Conservation (phyloP, 1,284 basidiomycete species). For the Tetrapyrgos nigripes region DNA sequence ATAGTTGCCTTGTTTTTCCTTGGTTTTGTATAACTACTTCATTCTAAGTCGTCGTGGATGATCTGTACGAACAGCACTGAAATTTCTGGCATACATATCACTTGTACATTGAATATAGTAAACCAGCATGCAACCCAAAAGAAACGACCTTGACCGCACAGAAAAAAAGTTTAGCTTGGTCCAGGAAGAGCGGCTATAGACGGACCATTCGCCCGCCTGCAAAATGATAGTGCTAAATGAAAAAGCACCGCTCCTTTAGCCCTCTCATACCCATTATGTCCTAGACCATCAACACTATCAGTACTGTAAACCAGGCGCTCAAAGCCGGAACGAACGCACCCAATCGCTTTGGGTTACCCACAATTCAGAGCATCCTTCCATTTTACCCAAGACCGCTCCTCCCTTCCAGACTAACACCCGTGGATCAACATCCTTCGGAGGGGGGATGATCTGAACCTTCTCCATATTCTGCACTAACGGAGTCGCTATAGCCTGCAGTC, state of each 20-base stretch:
- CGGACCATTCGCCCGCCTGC: no score
- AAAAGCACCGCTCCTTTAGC: conserved; percentile 82
- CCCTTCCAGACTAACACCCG: conserved; percentile 95
- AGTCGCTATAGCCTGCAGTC: conserved; percentile 86
- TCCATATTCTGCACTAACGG: conserved; percentile 82
- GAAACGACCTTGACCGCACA: no score
- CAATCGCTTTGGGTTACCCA: conserved; percentile 92
- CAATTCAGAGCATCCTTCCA: conserved; percentile 89
- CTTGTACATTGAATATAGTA: no score
- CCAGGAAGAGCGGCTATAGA: no score
- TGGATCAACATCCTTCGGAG: conserved; percentile 93
- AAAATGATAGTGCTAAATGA: conserved; percentile 57
- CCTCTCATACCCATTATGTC: conserved; percentile 81
- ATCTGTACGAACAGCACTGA: background rate
- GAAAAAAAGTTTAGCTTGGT: no score
- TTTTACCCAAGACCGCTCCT: conserved; percentile 90
- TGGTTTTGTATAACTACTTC: background rate
- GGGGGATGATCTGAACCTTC: conserved; percentile 88
- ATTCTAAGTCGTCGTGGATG: background rate
- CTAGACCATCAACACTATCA: conserved; percentile 42
- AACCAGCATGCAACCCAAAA: no score
- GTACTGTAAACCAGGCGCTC: conserved; percentile 4
- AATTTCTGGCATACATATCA: background rate
- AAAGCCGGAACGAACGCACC: conserved; percentile 51
- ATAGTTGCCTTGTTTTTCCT: conserved; percentile 1